Evolutionary conservation across 371 early-diverging fungal species (phyloP).

Genomic region (Saksenaea vasiformis): DNA sequence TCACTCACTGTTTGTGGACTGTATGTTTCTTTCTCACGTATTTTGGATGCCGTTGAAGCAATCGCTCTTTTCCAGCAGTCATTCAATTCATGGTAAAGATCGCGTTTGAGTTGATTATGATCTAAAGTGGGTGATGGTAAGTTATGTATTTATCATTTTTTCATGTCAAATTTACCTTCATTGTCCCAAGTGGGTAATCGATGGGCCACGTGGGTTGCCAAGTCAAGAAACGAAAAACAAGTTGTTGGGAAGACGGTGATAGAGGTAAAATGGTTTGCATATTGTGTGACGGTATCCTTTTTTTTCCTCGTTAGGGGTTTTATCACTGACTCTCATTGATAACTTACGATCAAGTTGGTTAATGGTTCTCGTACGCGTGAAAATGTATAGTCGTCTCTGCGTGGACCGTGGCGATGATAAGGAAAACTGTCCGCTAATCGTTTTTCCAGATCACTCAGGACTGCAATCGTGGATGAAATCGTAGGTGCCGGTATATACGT

Average conservation of each 20-base stretch:
- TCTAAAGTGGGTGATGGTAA: conserved; percentile 18
- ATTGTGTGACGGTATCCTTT: conserved; percentile 74
- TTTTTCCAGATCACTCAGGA: conserved; percentile 71
- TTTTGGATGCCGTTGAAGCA: conserved; percentile 66
- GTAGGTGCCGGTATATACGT: conserved; percentile 87
- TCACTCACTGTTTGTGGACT: conserved; percentile 72
- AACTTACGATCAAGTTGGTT: conserved; percentile 66
- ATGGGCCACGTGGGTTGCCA: conserved; percentile 74
- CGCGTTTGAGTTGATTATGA: conserved; percentile 67
- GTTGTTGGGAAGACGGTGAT: conserved; percentile 73
- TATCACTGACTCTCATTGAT: background rate
- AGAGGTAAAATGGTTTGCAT: conserved; percentile 82
- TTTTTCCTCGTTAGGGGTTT: background rate
- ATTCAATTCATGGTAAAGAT: conserved; percentile 73
- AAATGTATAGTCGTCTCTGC: conserved; percentile 86
- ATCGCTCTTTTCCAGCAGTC: conserved; percentile 80
- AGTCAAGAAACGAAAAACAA: conserved; percentile 78
- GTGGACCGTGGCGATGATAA: conserved; percentile 80
- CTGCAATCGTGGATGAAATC: conserved; percentile 69
- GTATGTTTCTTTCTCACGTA: conserved; percentile 78
- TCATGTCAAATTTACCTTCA: conserved; percentile 20
- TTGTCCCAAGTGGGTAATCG: conserved; percentile 86
- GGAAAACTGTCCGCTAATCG: conserved; percentile 79
- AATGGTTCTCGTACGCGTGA: conserved; percentile 81
- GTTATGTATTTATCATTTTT: background rate